Percentiles rank a stretch among this genome's conserved stretches.
phyloP scores from a whole-genome alignment of 257 asterid species.

The Solanum piurae region DNA sequence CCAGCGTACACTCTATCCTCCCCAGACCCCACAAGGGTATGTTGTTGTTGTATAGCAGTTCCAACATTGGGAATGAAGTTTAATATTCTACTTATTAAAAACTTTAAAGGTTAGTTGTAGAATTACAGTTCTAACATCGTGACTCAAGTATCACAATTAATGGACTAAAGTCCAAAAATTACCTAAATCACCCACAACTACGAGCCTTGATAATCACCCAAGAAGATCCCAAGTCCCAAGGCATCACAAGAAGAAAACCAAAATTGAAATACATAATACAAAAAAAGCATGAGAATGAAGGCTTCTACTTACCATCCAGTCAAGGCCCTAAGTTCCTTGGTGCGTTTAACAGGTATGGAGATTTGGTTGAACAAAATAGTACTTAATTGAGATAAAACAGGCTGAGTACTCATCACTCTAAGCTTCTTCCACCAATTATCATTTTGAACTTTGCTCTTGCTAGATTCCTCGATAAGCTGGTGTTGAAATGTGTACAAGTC shows the following conservation, averaged over 20 bases:
- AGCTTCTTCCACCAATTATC: slow-evolving; percentile 73
- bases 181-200: neutral
- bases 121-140: neutral
- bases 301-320: slow-evolving; percentile 66
- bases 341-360: slow-evolving; percentile 72
- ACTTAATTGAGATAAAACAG: slow-evolving; percentile 24
- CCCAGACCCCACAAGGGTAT: neutral
- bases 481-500: slow-evolving; percentile 60
- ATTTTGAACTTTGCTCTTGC: slow-evolving; percentile 24
- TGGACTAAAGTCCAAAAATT: neutral
- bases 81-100: neutral
- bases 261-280: neutral
- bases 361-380: slow-evolving; percentile 42
- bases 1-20: neutral
- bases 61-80: neutral
- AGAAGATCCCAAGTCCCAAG: neutral
- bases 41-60: neutral
- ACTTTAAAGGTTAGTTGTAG: neutral
- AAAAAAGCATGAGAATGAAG: neutral
- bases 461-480: slow-evolving; percentile 29
- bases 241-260: neutral
- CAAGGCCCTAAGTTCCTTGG: slow-evolving; percentile 81
- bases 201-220: neutral
- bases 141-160: neutral
- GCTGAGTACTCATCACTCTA: slow-evolving; percentile 27